Percentiles rank a stretch among this genome's conserved stretches.
Conservation (phyloP, 257 asterid species). For the Solanum chiquidenum region DNA sequence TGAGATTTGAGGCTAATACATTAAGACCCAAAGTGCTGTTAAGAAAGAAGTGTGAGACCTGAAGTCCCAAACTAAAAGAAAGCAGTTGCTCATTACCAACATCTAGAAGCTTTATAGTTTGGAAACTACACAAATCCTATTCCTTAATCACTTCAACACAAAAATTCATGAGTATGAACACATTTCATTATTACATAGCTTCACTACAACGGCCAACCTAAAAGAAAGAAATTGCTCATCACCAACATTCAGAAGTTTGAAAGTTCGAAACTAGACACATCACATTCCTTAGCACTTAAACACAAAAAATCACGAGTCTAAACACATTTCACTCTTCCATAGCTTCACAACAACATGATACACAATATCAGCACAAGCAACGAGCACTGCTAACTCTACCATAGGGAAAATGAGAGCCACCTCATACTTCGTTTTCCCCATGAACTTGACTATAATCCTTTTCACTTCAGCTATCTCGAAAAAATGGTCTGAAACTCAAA, state of each 20-base stretch:
- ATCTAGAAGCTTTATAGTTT: background rate
- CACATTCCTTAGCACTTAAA: background rate
- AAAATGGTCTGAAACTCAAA: background rate
- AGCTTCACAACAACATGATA: background rate
- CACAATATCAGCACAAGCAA: background rate
- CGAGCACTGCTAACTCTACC: background rate
- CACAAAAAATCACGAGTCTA: background rate
- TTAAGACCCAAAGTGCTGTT: background rate
- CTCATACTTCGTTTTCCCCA: background rate
- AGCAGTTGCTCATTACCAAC: background rate
- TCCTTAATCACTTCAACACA: background rate
- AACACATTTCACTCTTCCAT: background rate
- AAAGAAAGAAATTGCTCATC: background rate
- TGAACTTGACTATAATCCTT: background rate
- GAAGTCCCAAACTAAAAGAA: background rate
- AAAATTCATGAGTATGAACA: background rate
- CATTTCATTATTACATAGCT: background rate
- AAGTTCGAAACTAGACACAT: background rate
- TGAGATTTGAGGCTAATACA: background rate
- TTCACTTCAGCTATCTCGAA: background rate
- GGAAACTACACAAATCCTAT: background rate
- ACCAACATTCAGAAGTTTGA: background rate
- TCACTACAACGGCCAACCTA: background rate
- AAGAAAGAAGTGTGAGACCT: background rate
- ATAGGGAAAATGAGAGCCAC: background rate